Conservation (phyloP, 116 monocot genomes). For the Iris pallida region DNA sequence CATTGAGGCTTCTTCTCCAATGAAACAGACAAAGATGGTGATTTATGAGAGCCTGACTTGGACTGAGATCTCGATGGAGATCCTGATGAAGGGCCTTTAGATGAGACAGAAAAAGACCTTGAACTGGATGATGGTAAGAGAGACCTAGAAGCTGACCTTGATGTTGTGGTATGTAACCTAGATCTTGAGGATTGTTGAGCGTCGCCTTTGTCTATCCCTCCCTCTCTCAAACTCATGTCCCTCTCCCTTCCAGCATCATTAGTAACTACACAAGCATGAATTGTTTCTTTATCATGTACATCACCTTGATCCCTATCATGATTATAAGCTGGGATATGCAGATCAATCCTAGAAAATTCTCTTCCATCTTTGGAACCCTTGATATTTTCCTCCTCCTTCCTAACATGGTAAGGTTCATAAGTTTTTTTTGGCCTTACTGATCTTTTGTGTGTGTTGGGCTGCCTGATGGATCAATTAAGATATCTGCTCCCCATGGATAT, state of each 20-base stretch:
- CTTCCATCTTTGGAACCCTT: conserved; percentile 21
- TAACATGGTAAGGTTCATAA: conserved; percentile 30
- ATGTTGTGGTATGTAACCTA: conserved; percentile 22
- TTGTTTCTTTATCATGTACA: conserved; percentile 22
- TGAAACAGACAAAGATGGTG: conserved; percentile 36
- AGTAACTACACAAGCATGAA: conserved; percentile 12
- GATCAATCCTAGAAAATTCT: conserved; percentile 7
- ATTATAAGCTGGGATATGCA: conserved; percentile 10
- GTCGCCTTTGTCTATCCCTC: conserved; percentile 14
- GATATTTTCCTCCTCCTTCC: conserved; percentile 17
- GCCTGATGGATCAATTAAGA: conserved; percentile 63
- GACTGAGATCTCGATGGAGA: conserved; percentile 20
- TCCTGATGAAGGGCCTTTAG: conserved; percentile 23
- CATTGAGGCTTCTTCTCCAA: conserved; percentile 26
- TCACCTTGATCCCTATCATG: conserved; percentile 1
- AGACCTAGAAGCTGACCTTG: conserved; percentile 33
- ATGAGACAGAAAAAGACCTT: conserved; percentile 29
- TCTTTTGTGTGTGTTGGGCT: conserved; percentile 28
- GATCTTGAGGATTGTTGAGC: conserved; percentile 12
- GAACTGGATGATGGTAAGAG: conserved; percentile 30
- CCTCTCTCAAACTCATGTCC: conserved; percentile 15
- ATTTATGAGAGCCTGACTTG: conserved; percentile 14
- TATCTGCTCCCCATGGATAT: conserved; percentile 49
- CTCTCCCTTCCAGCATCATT: conserved; percentile 20
- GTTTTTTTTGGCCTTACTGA: conserved; percentile 22